These are phyloP conservation scores for Penicillium cataractarum DNA, from an alignment of 495 filamentous ascomycete genomes.

Conservation along the genomic window DNA sequence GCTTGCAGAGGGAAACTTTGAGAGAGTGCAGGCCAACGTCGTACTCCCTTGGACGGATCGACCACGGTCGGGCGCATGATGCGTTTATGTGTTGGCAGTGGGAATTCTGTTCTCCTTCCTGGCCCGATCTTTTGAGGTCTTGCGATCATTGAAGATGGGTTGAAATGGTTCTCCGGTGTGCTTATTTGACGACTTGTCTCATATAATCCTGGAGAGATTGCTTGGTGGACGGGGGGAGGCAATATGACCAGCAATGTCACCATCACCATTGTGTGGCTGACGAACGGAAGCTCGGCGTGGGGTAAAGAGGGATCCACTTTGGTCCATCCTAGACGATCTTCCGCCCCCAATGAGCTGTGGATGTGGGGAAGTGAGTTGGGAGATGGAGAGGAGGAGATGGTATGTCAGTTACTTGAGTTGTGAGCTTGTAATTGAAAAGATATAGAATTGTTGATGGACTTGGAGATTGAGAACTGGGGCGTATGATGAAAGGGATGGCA, in stretches of 20 bases:
- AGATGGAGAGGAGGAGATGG: no score
- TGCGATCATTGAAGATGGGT: background rate
- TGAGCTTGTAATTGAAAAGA: background rate
- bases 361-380: background rate
- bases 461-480: background rate
- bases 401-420: background rate
- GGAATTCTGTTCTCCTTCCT: no score
- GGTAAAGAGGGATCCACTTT: constrained; percentile 6
- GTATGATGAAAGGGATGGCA: background rate
- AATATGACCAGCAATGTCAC: background rate
- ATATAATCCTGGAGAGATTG: no score
- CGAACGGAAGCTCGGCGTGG: constrained; percentile 1
- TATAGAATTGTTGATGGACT: no score
- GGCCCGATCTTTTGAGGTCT: no score
- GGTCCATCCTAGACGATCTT: constrained; percentile 2
- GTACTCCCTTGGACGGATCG: background rate
- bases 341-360: background rate
- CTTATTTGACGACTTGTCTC: no score
- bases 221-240: background rate
- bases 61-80: background rate
- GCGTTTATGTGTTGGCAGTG: background rate
- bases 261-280: constrained; percentile 1
- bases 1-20: background rate
- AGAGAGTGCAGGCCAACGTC: background rate
- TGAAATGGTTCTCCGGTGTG: no score